Conservation (phyloP, 2,329 filamentous ascomycete genomes). For the Beauveria caledonica region DNA sequence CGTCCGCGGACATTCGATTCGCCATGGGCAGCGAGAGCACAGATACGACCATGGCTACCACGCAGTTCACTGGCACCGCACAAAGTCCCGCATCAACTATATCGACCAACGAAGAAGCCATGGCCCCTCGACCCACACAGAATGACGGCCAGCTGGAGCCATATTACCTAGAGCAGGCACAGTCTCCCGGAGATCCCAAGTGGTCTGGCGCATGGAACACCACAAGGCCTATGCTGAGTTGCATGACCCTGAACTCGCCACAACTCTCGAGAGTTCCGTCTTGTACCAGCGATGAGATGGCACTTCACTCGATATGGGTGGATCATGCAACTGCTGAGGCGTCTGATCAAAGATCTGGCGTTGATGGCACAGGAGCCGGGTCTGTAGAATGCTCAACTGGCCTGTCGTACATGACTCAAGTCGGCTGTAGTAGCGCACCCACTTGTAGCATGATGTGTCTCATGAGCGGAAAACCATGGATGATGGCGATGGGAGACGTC, state of each 20-base stretch:
- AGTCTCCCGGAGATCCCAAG: background rate
- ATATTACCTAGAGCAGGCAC: background rate
- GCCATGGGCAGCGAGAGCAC: background rate
- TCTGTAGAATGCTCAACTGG: background rate
- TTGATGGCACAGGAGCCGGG: background rate
- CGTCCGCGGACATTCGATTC: background rate
- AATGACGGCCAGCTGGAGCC: background rate
- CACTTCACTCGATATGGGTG: background rate
- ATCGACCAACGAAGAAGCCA: constrained; percentile 1
- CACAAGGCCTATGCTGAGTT: background rate
- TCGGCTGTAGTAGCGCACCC: constrained; percentile 4
- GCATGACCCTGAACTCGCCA: background rate
- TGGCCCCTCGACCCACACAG: background rate
- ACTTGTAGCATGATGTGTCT: constrained; percentile 1
- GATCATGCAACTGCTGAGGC: background rate
- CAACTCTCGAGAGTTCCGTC: background rate
- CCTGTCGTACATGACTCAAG: background rate
- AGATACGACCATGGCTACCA: background rate
- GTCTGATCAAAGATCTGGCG: constrained; percentile 3
- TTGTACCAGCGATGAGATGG: constrained; percentile 9
- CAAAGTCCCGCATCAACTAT: constrained; percentile 4
- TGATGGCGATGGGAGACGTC: background rate
- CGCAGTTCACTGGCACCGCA: background rate
- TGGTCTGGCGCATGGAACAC: constrained; percentile 3
- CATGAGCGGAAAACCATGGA: background rate